A percentile compares a stretch with the other conserved stretches of the same genome.
phyloP scores from a whole-genome alignment of 345 rosid species.

The Physaria fendleri region DNA sequence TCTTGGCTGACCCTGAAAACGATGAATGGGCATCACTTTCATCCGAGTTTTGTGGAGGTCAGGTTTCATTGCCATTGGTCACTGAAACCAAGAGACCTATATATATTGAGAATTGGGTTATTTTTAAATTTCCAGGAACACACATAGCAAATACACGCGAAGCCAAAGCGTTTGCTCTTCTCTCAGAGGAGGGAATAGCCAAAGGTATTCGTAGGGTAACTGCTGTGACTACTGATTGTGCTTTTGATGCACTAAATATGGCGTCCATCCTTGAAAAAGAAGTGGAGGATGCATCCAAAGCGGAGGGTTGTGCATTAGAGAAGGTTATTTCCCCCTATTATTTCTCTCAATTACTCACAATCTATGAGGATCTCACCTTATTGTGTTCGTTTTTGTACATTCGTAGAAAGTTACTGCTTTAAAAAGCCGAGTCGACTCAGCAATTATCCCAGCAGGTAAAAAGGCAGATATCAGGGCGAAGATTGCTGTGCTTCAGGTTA shows the following conservation, averaged over 20 bases:
- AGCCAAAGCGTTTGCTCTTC: slow-evolving; percentile 91
- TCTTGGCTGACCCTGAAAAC: slow-evolving; percentile 79
- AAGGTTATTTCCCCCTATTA: slow-evolving; percentile 43
- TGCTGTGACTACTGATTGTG: slow-evolving; percentile 79
- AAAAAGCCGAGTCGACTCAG: slow-evolving; percentile 67
- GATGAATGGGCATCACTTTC: slow-evolving; percentile 64
- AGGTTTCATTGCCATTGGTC: slow-evolving; percentile 6
- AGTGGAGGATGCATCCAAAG: slow-evolving; percentile 53
- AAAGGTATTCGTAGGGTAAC: slow-evolving; percentile 86
- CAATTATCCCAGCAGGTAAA: slow-evolving; percentile 75
- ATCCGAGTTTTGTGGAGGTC: slow-evolving; percentile 95
- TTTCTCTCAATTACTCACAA: not conserved
- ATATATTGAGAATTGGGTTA: slow-evolving; percentile 18
- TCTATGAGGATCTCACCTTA: not conserved
- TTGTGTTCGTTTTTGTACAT: slow-evolving; percentile 7
- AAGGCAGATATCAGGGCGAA: slow-evolving; percentile 80
- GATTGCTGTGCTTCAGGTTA: slow-evolving; percentile 63
- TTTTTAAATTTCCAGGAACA: slow-evolving; percentile 47
- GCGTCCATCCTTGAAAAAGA: slow-evolving; percentile 64
- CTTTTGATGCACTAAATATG: slow-evolving; percentile 59
- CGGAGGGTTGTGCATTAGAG: slow-evolving; percentile 68
- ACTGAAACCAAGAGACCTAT: not conserved
- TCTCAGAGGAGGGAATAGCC: slow-evolving; percentile 93
- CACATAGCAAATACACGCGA: slow-evolving; percentile 86
- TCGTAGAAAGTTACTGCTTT: slow-evolving; percentile 72